phyloP scores from a whole-genome alignment of 768 basidiomycete species.

The Lentinula boryana region DNA sequence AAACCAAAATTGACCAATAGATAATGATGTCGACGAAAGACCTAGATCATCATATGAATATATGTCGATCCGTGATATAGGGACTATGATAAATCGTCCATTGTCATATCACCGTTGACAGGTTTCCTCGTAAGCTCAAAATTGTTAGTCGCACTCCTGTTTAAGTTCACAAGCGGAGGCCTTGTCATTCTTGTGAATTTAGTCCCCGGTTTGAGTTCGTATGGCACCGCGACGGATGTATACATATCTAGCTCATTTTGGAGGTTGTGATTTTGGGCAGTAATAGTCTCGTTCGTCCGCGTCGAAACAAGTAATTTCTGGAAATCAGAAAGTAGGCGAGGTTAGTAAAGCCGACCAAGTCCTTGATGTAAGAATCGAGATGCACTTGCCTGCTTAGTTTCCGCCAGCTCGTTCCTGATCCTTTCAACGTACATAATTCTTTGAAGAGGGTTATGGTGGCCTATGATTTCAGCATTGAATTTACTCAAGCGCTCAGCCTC shows the following conservation, averaged over 20 bases:
- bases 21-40: neutral
- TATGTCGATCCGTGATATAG: no score
- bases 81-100: constrained; percentile 33
- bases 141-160: constrained; percentile 22
- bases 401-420: constrained; percentile 73
- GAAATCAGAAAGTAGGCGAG: neutral
- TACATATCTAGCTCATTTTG: constrained; percentile 53
- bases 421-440: constrained; percentile 84
- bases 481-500: constrained; percentile 71
- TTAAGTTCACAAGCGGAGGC: constrained; percentile 39
- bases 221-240: constrained; percentile 47
- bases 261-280: constrained; percentile 38
- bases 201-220: constrained; percentile 48
- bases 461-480: constrained; percentile 82
- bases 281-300: constrained; percentile 43
- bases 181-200: constrained; percentile 45
- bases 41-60: neutral
- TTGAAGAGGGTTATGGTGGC: constrained; percentile 81
- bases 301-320: constrained; percentile 45
- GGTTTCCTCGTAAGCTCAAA: neutral
- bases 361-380: neutral
- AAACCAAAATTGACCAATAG: neutral
- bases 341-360: neutral
- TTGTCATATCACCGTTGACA: constrained; percentile 39
- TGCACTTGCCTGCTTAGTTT: constrained; percentile 66